Conservation (phyloP, 768 basidiomycete species). For the Boletus eberwhitei region DNA sequence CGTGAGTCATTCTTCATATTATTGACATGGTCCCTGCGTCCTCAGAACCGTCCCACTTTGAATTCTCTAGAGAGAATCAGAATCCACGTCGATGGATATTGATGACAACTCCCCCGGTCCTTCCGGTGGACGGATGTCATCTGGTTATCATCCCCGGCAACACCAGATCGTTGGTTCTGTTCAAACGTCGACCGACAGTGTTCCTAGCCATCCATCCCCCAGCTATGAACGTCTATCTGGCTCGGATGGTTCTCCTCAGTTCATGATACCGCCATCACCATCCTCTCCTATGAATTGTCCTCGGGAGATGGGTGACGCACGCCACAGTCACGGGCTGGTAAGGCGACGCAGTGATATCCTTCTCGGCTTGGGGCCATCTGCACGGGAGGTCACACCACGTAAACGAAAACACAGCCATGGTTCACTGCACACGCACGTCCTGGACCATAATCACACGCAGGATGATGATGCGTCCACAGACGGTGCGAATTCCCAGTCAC, state of each 20-base stretch:
- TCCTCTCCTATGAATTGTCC: background rate
- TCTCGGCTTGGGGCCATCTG: background rate
- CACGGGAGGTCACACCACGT: background rate
- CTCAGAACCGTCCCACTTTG: background rate
- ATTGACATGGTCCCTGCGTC: background rate
- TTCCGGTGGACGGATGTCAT: background rate
- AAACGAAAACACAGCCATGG: conserved; percentile 20
- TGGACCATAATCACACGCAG: background rate
- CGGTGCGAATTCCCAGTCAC: background rate
- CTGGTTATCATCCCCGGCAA: background rate
- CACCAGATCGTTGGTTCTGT: background rate
- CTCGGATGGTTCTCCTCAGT: background rate
- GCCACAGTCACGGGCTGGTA: background rate
- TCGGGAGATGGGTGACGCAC: background rate
- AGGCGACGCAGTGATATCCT: background rate
- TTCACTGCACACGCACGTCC: background rate
- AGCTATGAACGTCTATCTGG: background rate
- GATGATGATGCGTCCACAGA: background rate
- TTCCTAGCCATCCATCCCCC: background rate
- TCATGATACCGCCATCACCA: background rate
- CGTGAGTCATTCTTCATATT: conserved; percentile 10
- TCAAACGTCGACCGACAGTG: background rate
- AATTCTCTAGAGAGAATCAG: conserved; percentile 6
- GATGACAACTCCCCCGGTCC: conserved; percentile 1
- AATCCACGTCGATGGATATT: conserved; percentile 10